These are phyloP conservation scores for Paulownia fortunei DNA, from an alignment of 257 asterid species.

Conservation along the genomic window DNA sequence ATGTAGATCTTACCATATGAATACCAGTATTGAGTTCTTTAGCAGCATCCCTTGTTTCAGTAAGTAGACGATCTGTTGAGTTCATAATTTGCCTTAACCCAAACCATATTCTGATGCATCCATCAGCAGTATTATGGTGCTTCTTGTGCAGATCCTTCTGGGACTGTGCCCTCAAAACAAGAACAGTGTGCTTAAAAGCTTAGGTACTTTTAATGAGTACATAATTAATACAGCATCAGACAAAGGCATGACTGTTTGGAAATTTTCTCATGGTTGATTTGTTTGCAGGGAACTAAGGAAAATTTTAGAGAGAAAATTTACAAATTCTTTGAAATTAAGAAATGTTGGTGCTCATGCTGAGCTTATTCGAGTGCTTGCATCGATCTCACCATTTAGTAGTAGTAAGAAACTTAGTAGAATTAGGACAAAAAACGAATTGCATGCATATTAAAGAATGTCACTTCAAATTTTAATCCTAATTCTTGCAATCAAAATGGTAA, in stretches of 20 bases:
- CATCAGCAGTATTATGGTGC: slow-evolving; percentile 72
- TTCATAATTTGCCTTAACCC: slow-evolving; percentile 88
- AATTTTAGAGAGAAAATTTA: too few species aligned
- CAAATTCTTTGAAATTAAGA: too few species aligned
- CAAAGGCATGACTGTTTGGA: not conserved
- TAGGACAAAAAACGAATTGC: too few species aligned
- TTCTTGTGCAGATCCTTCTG: slow-evolving; percentile 67
- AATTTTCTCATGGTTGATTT: not conserved
- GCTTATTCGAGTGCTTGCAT: not conserved
- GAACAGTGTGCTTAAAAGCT: too few species aligned
- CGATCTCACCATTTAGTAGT: not conserved
- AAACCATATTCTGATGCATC: slow-evolving; percentile 82
- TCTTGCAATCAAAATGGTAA: not conserved
- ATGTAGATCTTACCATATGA: slow-evolving; percentile 64
- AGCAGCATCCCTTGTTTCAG: slow-evolving; percentile 72
- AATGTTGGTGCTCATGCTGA: not conserved
- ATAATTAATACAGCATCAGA: not conserved
- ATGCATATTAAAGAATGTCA: too few species aligned
- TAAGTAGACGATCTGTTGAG: slow-evolving; percentile 65
- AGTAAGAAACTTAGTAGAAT: too few species aligned
- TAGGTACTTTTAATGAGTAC: not conserved
- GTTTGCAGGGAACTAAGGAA: not conserved
- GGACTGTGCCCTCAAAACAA: slow-evolving; percentile 47
- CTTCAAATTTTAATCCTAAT: not conserved
- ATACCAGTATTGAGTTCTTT: slow-evolving; percentile 74